Evolutionary conservation across 306 rosid genomes (phyloP).

Genomic region (Albizia julibrissin): DNA sequence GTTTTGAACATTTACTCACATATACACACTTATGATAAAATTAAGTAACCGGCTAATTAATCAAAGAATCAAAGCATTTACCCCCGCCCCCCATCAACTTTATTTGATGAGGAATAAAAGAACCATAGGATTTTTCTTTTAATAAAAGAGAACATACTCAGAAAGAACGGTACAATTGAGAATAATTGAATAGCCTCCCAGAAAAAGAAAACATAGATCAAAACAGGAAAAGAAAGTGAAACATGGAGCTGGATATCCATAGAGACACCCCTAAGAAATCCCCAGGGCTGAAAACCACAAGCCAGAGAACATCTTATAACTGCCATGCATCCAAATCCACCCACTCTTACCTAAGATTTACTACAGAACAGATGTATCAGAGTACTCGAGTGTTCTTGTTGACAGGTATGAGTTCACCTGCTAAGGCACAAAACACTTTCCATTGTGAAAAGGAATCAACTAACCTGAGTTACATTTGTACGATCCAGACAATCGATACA

Average conservation of each 20-base stretch:
- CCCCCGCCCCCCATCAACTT: background rate
- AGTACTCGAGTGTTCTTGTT: background rate
- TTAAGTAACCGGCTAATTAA: background rate
- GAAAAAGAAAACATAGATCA: background rate
- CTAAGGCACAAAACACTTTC: conserved; percentile 15
- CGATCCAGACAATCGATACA: conserved; percentile 94
- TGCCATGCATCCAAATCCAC: background rate
- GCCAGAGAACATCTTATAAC: background rate
- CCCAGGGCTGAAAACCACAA: background rate
- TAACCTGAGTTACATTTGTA: conserved; percentile 87
- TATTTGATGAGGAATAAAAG: background rate
- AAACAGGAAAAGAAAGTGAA: background rate
- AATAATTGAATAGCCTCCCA: background rate
- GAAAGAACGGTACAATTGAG: background rate
- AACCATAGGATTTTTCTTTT: background rate
- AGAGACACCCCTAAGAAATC: background rate
- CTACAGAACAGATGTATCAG: background rate
- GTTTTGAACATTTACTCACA: background rate
- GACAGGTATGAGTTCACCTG: conserved; percentile 15
- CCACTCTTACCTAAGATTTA: background rate
- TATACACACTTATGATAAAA: background rate
- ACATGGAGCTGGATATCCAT: background rate
- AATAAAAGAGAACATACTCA: background rate
- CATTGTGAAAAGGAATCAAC: background rate
- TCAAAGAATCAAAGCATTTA: background rate